A percentile compares a stretch with the other conserved stretches of the same genome.
Conservation (phyloP, 129 eudicot species). For the Helichrysum umbraculigerum region DNA sequence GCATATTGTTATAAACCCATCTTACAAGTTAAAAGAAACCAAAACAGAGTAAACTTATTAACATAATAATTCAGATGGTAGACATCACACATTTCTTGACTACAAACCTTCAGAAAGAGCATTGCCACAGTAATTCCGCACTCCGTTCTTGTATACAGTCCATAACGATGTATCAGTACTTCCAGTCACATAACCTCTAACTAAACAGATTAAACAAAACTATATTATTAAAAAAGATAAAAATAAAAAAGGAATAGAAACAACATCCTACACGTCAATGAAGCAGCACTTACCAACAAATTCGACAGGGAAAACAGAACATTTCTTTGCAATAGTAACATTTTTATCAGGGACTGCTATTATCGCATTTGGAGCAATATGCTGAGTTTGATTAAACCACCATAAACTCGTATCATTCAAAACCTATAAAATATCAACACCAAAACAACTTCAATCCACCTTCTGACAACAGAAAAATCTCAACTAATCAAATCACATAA, state of each 20-base stretch:
- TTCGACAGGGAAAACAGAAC: constrained; percentile 93
- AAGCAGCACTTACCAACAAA: constrained; percentile 73
- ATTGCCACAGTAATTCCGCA: constrained; percentile 92
- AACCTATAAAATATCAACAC: constrained; percentile 48
- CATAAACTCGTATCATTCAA: constrained; percentile 93
- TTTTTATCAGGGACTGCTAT: constrained; percentile 74
- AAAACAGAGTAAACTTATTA: neutral
- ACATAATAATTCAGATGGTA: neutral
- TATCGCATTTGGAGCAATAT: constrained; percentile 82
- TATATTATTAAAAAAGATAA: neutral
- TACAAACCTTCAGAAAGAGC: constrained; percentile 73
- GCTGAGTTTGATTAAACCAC: constrained; percentile 90
- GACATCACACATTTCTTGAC: constrained; percentile 3
- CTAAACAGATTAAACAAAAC: constrained; percentile 43
- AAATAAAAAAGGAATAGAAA: too few relatives aligned
- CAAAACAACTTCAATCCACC: neutral
- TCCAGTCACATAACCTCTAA: constrained; percentile 96
- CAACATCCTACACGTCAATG: neutral
- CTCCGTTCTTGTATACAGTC: constrained; percentile 92
- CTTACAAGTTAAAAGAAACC: neutral
- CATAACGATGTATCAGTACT: constrained; percentile 97
- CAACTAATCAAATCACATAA: neutral
- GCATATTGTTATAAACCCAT: constrained; percentile 9
- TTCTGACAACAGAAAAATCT: neutral
- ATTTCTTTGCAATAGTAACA: constrained; percentile 96